These are phyloP conservation scores for Aspergillus sp. DNA, from an alignment of 2,329 filamentous ascomycete genomes.

Conservation along the genomic window DNA sequence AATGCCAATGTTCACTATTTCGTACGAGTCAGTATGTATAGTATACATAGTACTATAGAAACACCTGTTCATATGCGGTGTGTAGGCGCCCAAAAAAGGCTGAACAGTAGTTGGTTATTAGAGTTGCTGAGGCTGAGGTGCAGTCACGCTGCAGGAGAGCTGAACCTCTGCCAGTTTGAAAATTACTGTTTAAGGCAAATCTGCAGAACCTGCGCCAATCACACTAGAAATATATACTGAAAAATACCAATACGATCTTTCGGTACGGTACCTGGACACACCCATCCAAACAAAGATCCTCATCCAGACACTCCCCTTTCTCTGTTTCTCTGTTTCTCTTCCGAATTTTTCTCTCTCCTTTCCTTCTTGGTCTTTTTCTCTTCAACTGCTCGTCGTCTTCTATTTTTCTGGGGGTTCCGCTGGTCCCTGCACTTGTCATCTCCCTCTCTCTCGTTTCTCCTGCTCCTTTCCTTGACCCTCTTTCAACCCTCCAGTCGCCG, in stretches of 20 bases:
- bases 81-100: too few relatives aligned
- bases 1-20: neutral
- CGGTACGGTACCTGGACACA: neutral
- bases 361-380: constrained; percentile 5
- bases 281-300: neutral
- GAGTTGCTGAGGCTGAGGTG: neutral
- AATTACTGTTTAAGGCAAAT: neutral
- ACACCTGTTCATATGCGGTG: neutral
- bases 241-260: neutral
- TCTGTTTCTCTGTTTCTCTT: constrained; percentile 2
- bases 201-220: neutral
- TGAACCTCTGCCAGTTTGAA: neutral
- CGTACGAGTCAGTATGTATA: neutral
- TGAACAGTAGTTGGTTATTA: neutral
- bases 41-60: neutral
- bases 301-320: constrained; percentile 6
- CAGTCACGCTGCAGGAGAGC: neutral
- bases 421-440: constrained; percentile 4
- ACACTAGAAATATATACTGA: neutral
- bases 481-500: neutral
- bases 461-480: neutral
- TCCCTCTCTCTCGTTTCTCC: neutral
- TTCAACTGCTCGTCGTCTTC: constrained; percentile 10
- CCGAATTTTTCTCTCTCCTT: constrained; percentile 4
- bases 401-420: constrained; percentile 3